Evolutionary conservation across 2,329 filamentous ascomycete species (phyloP), one percentile per base, ranked within the genome.

Genomic region (Neospermospora avenae): DNA sequence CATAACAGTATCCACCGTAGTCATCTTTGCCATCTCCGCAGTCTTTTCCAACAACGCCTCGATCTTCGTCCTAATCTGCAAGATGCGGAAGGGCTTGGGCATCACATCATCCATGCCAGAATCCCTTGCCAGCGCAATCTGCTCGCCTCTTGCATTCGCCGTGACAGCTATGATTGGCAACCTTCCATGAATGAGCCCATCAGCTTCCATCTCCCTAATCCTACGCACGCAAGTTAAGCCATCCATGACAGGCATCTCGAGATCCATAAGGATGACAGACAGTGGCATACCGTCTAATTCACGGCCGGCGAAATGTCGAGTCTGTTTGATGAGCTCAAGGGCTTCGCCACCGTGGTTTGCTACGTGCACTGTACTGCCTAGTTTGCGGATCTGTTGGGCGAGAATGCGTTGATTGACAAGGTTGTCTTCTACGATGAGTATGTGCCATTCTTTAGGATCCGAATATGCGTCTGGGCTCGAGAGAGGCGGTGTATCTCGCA

Each of bases 221-320:
- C 79, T 81, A 51, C 80, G 80, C 11, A 88, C 86, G 65, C 88
- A 91, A 1, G 86, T 87, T 74, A 89, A 82, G 37, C 89, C 89
- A 68, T 92, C 87, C 88, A 91, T 91, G 46, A 91, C 81, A 1
- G 89, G 89, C 89, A 92, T 92, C 69, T 91, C 88, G 49, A 91
- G 78, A 69, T 93, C 89, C 88, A 92, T 91, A 4, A 92, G 74
- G 7, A 92, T 85, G 48, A 91, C 80, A 13, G 83, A 84, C 22
- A 89, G 80, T 51, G 83, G 78, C 16, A 37, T 51, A 4, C 48
- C 48, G 14, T 78, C 73, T 1, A 20, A 2, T 37, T 46, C 42
- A 2, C 42, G 41, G 18, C 54, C 54, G 4, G 13, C 18, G 14
- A 35, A 44, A 10, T 56, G 37, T 6, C 20, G 6, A 5, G 84